Conservation (phyloP, 75 land plant species). For the Picea glauca region DNA sequence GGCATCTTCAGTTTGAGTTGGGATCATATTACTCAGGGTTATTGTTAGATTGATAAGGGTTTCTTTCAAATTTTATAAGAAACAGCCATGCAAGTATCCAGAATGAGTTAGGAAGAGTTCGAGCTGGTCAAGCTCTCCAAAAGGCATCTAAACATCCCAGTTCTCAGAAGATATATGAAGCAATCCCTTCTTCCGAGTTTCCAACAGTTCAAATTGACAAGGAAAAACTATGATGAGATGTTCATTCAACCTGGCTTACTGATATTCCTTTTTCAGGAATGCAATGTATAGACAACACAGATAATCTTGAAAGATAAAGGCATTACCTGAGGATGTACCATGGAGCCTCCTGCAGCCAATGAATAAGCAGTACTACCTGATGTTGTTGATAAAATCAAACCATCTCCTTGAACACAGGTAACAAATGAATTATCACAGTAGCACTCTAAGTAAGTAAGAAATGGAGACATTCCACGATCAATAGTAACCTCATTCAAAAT, state of each 20-base stretch:
- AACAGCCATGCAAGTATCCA: too few relatives aligned
- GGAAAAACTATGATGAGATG: not conserved
- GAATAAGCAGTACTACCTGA: slow-evolving; percentile 99
- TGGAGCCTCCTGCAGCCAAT: slow-evolving; percentile 96
- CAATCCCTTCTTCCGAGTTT: not conserved
- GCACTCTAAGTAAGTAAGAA: slow-evolving; percentile 86
- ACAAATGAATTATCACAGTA: slow-evolving; percentile 86
- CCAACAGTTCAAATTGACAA: not conserved
- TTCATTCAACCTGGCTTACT: not conserved
- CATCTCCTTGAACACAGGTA: slow-evolving; percentile 97
- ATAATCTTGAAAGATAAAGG: not conserved
- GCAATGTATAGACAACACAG: not conserved
- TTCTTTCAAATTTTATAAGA: too few relatives aligned
- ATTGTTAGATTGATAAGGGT: too few relatives aligned
- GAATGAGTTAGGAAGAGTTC: too few relatives aligned
- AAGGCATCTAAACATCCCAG: too few relatives aligned
- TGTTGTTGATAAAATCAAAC: slow-evolving; percentile 89
- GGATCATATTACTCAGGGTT: too few relatives aligned
- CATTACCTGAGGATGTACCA: slow-evolving; percentile 98
- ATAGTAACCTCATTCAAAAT: slow-evolving; percentile 96
- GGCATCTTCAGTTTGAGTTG: too few relatives aligned
- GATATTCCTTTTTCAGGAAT: not conserved
- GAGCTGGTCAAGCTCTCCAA: too few relatives aligned
- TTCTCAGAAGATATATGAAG: too few relatives aligned
- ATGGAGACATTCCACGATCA: slow-evolving; percentile 91